phyloP scores from a whole-genome alignment of 2,329 filamentous ascomycete species.

The Xylaria sp. region DNA sequence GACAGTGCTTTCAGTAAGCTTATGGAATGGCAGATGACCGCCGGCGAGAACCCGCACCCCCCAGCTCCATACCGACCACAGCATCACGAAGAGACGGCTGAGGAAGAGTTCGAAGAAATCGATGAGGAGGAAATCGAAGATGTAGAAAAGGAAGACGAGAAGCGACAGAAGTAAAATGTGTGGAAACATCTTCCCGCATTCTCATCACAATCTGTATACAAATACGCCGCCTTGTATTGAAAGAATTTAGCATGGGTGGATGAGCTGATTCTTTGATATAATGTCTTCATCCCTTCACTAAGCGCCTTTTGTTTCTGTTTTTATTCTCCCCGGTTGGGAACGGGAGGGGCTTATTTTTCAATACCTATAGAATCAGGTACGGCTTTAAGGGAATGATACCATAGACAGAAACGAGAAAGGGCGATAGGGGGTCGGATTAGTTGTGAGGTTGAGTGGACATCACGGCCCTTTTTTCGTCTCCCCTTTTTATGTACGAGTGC shows the following conservation, averaged over 20 bases:
- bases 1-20: constrained; percentile 90
- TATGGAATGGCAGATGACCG: constrained; percentile 99
- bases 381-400: constrained; percentile 34
- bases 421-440: not conserved
- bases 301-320: not conserved
- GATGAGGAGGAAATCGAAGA: constrained; percentile 39
- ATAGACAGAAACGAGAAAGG: constrained; percentile 21
- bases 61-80: constrained; percentile 49
- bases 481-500: constrained; percentile 12
- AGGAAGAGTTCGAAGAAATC: constrained; percentile 39
- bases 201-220: not conserved
- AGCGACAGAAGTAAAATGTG: constrained; percentile 29
- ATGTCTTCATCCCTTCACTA: not conserved
- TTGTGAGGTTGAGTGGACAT: not conserved
- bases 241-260: not conserved
- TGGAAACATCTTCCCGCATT: not conserved
- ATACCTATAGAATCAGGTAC: constrained; percentile 30
- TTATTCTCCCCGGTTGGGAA: not conserved
- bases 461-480: not conserved
- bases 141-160: constrained; percentile 31
- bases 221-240: not conserved
- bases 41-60: constrained; percentile 70
- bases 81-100: constrained; percentile 51
- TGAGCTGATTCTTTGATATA: not conserved
- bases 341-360: not conserved